Conservation (phyloP, 345 rosid species). For the Erodium maritimum region DNA sequence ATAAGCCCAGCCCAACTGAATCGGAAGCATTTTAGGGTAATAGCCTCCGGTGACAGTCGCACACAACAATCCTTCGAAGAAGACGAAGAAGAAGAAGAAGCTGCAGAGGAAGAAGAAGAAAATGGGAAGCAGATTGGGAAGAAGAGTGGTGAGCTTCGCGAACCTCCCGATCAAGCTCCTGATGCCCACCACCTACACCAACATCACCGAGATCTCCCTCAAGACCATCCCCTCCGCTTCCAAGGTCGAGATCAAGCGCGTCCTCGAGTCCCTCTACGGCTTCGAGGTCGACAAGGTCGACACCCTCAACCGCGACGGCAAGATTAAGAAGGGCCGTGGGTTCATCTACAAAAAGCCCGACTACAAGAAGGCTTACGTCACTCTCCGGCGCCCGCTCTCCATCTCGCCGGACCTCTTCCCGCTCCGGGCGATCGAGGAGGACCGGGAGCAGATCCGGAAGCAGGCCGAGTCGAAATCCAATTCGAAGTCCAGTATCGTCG, state of each 20-base stretch:
- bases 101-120: too few relatives aligned
- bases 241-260: conserved; percentile 94
- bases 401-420: conserved; percentile 60
- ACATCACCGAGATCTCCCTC: conserved; percentile 64
- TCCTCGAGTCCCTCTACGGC: conserved; percentile 79
- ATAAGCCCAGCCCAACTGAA: too few relatives aligned
- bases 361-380: conserved; percentile 87
- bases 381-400: conserved; percentile 48
- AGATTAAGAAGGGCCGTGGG: conserved; percentile 84
- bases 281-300: conserved; percentile 76
- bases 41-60: too few relatives aligned
- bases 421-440: conserved; percentile 41
- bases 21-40: too few relatives aligned
- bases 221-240: conserved; percentile 80
- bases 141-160: conserved; percentile 69
- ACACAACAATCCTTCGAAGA: too few relatives aligned
- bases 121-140: conserved; percentile 71
- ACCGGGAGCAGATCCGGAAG: conserved; percentile 40
- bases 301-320: conserved; percentile 92
- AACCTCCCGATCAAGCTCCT: conserved; percentile 77
- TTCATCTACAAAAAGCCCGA: conserved; percentile 63
- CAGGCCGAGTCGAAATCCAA: conserved; percentile 40
- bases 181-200: conserved; percentile 45
- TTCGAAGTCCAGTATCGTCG: conserved; percentile 49
- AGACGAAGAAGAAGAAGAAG: too few relatives aligned